phyloP scores from a whole-genome alignment of 2,329 filamentous ascomycete species.

The Penicillium sp. region DNA sequence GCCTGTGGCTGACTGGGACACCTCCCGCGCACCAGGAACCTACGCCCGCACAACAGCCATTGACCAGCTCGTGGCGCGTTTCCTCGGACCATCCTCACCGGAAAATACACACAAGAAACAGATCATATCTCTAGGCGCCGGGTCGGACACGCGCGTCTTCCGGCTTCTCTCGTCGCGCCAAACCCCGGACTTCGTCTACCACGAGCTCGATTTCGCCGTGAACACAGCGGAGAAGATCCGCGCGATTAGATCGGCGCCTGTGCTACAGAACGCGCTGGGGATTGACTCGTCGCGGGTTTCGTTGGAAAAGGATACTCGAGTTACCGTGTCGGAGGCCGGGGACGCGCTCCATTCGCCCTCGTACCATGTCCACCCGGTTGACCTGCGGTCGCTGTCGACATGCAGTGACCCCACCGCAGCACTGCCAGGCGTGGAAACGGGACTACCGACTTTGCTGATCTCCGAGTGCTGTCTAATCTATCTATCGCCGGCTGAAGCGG shows the following conservation, averaged over 20 bases:
- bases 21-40: conserved; percentile 53
- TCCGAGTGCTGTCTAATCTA: conserved; percentile 97
- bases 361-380: conserved; percentile 55
- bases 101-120: conserved; percentile 44
- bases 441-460: conserved; percentile 69
- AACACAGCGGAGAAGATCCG: conserved; percentile 61
- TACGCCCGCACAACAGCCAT: conserved; percentile 80
- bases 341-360: conserved; percentile 40
- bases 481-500: conserved; percentile 57
- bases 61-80: conserved; percentile 64
- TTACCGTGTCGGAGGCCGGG: conserved; percentile 32
- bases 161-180: conserved; percentile 51
- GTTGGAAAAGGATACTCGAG: conserved; percentile 17
- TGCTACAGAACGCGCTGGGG: conserved; percentile 27
- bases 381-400: conserved; percentile 54
- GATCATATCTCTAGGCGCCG: conserved; percentile 84
- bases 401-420: conserved; percentile 4
- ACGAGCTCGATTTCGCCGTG: conserved; percentile 80
- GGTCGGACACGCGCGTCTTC: conserved; percentile 84
- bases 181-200: conserved; percentile 57
- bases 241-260: conserved; percentile 29
- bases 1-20: not conserved
- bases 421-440: conserved; percentile 45
- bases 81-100: conserved; percentile 46
- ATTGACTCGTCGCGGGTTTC: conserved; percentile 16